Evolutionary conservation across 1,139 yeast species (phyloP).

Genomic region (Geotrichum citri-aurantii): DNA sequence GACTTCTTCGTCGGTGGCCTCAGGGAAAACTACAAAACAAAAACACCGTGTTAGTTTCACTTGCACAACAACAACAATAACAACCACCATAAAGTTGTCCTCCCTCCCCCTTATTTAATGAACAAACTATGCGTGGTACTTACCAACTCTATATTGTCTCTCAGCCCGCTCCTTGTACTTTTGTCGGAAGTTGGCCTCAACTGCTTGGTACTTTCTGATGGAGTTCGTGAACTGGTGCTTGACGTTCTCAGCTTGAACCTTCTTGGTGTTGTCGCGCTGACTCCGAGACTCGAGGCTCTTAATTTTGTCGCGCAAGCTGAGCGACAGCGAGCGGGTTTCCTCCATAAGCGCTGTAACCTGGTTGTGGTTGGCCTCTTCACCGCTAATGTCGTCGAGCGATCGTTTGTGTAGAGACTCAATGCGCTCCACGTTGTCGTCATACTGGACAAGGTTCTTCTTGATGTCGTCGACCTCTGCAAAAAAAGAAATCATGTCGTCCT

Average conservation of each 20-base stretch:
- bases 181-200: conserved; percentile 82
- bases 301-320: conserved; percentile 66
- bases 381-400: conserved; percentile 74
- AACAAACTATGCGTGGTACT: conserved; percentile 1
- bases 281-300: conserved; percentile 71
- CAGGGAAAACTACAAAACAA: conserved; percentile 69
- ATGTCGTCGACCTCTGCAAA: conserved; percentile 80
- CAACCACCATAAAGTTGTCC: neutral
- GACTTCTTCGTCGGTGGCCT: conserved; percentile 81
- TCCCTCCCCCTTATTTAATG: neutral
- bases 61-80: neutral
- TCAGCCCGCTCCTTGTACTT: conserved; percentile 83
- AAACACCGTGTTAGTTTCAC: neutral
- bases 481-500: conserved; percentile 63
- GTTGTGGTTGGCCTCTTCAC: conserved; percentile 65
- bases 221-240: conserved; percentile 80
- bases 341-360: conserved; percentile 73
- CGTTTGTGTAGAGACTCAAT: conserved; percentile 78
- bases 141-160: conserved; percentile 73
- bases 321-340: conserved; percentile 76
- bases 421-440: conserved; percentile 68
- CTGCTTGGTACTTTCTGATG: conserved; percentile 79
- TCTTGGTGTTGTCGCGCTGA: conserved; percentile 66
- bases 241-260: conserved; percentile 84
- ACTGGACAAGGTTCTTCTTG: conserved; percentile 74